Conservation (phyloP, 306 rosid species). For the Inga oerstediana region DNA sequence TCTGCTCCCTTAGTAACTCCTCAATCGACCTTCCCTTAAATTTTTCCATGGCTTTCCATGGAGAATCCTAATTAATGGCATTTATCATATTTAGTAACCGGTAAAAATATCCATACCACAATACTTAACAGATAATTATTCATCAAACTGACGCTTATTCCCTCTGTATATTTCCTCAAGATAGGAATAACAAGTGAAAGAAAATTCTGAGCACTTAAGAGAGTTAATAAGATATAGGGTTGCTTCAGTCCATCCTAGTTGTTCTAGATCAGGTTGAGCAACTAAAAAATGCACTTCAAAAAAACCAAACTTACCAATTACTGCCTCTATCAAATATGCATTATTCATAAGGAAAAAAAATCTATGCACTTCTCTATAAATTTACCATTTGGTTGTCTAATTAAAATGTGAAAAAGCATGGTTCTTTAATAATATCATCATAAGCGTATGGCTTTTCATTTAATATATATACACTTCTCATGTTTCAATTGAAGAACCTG, state of each 20-base stretch:
- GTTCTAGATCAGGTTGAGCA: not conserved
- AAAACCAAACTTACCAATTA: not conserved
- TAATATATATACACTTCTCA: not conserved
- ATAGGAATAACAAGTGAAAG: conserved; percentile 1
- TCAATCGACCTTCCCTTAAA: conserved; percentile 70
- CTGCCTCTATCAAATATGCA: not conserved
- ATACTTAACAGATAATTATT: not conserved
- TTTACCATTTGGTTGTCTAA: not conserved
- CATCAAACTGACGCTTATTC: not conserved
- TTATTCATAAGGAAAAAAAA: not conserved
- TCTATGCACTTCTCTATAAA: not conserved
- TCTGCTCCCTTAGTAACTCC: conserved; percentile 62
- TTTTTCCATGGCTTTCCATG: conserved; percentile 55
- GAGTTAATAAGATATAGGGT: not conserved
- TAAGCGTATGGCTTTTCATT: not conserved
- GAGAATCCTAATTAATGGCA: conserved; percentile 51
- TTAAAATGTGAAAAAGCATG: not conserved
- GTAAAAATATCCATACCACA: conserved; percentile 7
- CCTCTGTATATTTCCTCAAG: not conserved
- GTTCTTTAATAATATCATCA: not conserved
- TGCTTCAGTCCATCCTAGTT: not conserved
- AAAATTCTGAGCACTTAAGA: conserved; percentile 2
- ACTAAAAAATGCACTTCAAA: not conserved
- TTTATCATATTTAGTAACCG: conserved; percentile 29
- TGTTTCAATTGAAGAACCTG: not conserved